Base-by-base conservation (phyloP, 176 grass and related monocot species). In the Carex scoparia region DNA sequence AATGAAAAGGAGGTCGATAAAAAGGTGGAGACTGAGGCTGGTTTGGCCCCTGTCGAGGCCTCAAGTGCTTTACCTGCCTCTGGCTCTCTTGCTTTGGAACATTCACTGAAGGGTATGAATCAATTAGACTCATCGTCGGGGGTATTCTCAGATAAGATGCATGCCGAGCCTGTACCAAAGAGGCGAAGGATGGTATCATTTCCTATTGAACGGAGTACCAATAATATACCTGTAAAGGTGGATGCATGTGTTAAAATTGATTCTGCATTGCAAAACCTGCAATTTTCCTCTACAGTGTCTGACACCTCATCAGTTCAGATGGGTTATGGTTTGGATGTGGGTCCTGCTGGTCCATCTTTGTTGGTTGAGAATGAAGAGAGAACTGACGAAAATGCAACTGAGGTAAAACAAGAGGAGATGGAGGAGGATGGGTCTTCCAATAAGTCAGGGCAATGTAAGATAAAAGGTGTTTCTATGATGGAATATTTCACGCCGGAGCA, bases 401-500 rank as follows among this genome's bases (percentile, higher is more conserved):
- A 95, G 65, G 81, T 89, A 23, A 23, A 23, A 71, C 88, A 96
- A 85, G 97, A 99, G 79, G 68, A 89, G 80, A 91, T 83, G 86
- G 56, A 61, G 10, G 97, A 96, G 81, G 81, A 76, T 32, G 77
- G 86, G 14, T 23, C 23, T 23, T 59, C 89, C 58, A 87, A 78
- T 87, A 99, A 96, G 90, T 92, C 93, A 49, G 97, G 97, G 71
- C 96, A 99, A 87, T 88, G 93, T 76, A 99, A 94, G 70, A 94
- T 99, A 87, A 96, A 99, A 81, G 97, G 93, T 84, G 97, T 96
- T 86, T 99, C 97, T 31, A 72, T 99, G 87, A 99, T 89, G 42
- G 97, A 99, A 83, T 84, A 96, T 84, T 99, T 99, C 84, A 99
- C 93, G 71, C 93, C 91, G 44, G 97, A 99, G 86, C 97, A 99